Evolutionary conservation across 371 early-diverging fungal genomes (phyloP), one percentile per base, ranked within the genome.

Genomic region (Mucor saturninus): DNA sequence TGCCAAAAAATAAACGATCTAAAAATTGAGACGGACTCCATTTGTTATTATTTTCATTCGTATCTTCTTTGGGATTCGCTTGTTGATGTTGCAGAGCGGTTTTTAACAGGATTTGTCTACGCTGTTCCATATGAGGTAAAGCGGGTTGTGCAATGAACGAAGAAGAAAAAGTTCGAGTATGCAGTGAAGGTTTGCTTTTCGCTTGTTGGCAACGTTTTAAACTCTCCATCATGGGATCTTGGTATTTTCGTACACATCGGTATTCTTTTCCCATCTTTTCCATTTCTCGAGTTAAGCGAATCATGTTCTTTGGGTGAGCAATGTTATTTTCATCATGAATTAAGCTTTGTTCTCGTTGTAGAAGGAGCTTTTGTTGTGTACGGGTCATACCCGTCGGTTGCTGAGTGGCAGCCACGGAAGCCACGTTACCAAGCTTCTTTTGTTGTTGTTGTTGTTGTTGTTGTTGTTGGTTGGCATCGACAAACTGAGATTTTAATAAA

Each of bases 231-330:
- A 76, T 76, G 26, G 76, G 76, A 30, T 76, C 73, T 39, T 70
- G 68, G 30, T 70, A 73, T 50, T 60, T 59, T 10, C 66, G 59
- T 4, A 76, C 65, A 54, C 64, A 72, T 8, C 66, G 68, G 54
- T 79, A 77, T 61, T 81, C 81, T 56, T 77, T 69, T 32, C 77
- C 71, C 48, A 83, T 72, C 38, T 69, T 75, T 45, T 80, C 80
- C 56, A 73, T 69, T 38, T 80, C 83, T 59, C 75, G 68, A 1
- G 79, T 79, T n/a, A 83, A 48, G n/a, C 73, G 72, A 42, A 79
- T 56, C 71, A 75, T 78, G 59, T 83, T 83, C 8, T 74, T 75
- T 6, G 83, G 80, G 57, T 83, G 78, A 28, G 64, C 65, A 3
- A 77, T 59, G 39, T 69, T 71, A 52, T 73, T 78, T 59, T 77